Evolutionary conservation across 2,329 filamentous ascomycete species (phyloP).

Genomic region (Colletotrichum sp.): DNA sequence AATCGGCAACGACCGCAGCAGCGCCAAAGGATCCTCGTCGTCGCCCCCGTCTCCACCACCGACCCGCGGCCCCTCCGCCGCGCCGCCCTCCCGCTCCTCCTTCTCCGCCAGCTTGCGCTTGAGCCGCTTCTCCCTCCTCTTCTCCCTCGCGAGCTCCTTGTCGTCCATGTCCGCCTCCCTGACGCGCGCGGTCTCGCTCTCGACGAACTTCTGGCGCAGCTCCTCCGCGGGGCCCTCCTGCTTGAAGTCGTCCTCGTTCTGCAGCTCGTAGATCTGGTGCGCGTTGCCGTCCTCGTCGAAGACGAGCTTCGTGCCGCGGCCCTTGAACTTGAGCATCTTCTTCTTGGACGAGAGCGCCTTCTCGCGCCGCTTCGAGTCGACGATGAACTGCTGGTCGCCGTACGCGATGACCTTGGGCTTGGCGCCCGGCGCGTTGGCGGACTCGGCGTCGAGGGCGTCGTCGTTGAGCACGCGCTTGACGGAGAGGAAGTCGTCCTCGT

Average conservation of each 20-base stretch:
- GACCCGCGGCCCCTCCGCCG: constrained; percentile 12
- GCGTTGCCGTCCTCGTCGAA: constrained; percentile 92
- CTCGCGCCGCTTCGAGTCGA: constrained; percentile 94
- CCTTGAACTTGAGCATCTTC: constrained; percentile 89
- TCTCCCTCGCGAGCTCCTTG: constrained; percentile 80
- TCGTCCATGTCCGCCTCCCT: constrained; percentile 79
- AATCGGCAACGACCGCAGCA: constrained; percentile 63
- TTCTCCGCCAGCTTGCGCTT: constrained; percentile 73
- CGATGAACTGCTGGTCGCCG: constrained; percentile 75
- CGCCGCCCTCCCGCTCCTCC: constrained; percentile 49
- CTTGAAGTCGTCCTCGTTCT: constrained; percentile 82
- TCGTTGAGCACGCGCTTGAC: constrained; percentile 88
- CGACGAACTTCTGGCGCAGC: constrained; percentile 80
- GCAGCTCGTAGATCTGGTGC: constrained; percentile 86
- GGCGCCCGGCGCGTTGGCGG: constrained; percentile 40
- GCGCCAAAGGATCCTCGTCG: constrained; percentile 59
- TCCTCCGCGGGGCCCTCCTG: constrained; percentile 76
- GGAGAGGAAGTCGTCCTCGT: constrained; percentile 82
- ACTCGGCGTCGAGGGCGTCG: constrained; percentile 63
- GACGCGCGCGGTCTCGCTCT: constrained; percentile 75
- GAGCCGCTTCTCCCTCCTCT: constrained; percentile 77
- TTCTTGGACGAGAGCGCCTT: constrained; percentile 97
- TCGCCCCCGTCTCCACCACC: constrained; percentile 41
- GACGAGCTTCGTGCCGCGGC: constrained; percentile 82
- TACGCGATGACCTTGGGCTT: constrained; percentile 67